Base-by-base conservation (phyloP, 129 eudicot species). In the Centrapalus pauciflorus region DNA sequence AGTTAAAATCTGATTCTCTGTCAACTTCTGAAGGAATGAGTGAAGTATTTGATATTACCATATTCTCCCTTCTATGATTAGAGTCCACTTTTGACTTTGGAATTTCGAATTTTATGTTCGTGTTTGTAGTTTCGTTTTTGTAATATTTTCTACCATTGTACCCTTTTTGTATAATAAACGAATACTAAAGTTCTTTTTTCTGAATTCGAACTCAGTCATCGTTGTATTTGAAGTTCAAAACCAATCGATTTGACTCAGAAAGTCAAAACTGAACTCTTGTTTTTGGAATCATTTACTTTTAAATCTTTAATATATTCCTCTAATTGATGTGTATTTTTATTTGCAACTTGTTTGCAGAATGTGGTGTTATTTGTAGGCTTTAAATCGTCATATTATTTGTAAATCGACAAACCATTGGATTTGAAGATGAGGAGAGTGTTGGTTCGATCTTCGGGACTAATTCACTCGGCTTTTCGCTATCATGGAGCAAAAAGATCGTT, bases 341-440 rank as follows among this genome's bases (percentile, higher is more conserved):
- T 46, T 46, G 16, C 69, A 58, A 75, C 55, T 45, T 67, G 69
- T 66, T 57, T 66, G 3, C 55, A 75, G 79, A 35, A 75, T 25
- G 37, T 67, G 61, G 67, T 25, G 66, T 20, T 30, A 34, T 43
- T 27, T 19, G 10, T 20, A 29, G 28, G 60, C 49, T 55, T 7
- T 64, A 41, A 7, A 5, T 19, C 28, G 1, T 5, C 50, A 61
- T 33, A 17, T 4, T 20, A 0, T 14, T 40, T 66, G 68, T 14
- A 51, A 55, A 25, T 58, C 50, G 19, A 34, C 57, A 29, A 64
- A 72, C 58, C 40, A 26, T 54, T 45, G 51, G 72, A 70, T 54
- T n/a, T 64, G 69, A 63, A 71, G 72, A 80, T 84, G 90, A 74
- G 84, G 69, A 71, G 38, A 74, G 74, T 68, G 33, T 59, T 81